phyloP scores from a whole-genome alignment of 495 filamentous ascomycete genomes.

The Penicillium ochrochloron region DNA sequence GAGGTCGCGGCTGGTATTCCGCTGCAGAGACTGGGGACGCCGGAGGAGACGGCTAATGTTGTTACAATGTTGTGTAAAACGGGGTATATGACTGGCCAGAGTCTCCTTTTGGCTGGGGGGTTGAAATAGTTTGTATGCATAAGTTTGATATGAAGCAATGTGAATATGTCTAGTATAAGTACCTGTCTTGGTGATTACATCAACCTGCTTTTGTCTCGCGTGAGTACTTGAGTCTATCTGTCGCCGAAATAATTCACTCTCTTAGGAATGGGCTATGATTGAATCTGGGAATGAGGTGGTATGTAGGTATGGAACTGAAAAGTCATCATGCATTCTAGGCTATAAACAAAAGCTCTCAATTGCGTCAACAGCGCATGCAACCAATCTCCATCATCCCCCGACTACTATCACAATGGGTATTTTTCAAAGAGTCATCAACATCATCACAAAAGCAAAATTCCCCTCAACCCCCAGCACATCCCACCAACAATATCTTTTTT shows the following conservation, averaged over 20 bases:
- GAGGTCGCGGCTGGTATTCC: constrained; percentile 63
- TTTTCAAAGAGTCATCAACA: constrained; percentile 24
- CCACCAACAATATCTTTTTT: not conserved
- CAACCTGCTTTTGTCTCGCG: not conserved
- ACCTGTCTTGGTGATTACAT: not conserved
- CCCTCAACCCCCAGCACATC: not conserved
- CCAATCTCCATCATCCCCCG: constrained; percentile 2
- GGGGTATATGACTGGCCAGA: constrained; percentile 71
- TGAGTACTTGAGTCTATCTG: not conserved
- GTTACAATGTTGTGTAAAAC: constrained; percentile 70
- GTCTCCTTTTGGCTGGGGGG: constrained; percentile 61
- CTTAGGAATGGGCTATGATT: not conserved
- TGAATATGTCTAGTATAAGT: not conserved
- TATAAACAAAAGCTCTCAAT: not conserved
- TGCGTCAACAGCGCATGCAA: not conserved
- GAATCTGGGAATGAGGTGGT: not conserved
- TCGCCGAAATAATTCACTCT: not conserved
- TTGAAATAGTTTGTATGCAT: constrained; percentile 43
- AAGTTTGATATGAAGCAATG: constrained; percentile 3
- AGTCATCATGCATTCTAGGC: constrained; percentile 5
- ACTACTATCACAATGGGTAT: constrained; percentile 31
- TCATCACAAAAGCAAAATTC: constrained; percentile 15
- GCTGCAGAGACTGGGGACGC: constrained; percentile 64
- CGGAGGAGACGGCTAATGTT: constrained; percentile 69
- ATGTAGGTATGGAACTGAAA: not conserved